phyloP scores from a whole-genome alignment of 1,284 basidiomycete species.

The Cystobasidium sp. region DNA sequence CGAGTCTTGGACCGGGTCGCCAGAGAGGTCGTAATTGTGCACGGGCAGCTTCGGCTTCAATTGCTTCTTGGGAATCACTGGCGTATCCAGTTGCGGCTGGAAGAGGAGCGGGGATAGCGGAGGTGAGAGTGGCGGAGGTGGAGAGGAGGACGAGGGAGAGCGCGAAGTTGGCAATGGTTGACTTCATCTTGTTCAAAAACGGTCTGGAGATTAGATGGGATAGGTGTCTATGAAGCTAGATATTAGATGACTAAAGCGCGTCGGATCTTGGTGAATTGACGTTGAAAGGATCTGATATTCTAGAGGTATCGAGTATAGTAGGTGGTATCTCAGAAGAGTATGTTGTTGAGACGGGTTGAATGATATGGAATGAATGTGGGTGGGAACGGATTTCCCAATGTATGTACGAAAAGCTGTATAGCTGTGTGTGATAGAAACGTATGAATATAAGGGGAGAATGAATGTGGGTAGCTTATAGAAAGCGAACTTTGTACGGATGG shows the following conservation, averaged over 20 bases:
- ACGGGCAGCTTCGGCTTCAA: conserved; percentile 14
- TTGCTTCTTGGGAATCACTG: conserved; percentile 4
- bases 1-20: conserved; percentile 13
- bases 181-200: conserved; percentile 12
- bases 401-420: conserved; percentile 7
- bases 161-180: conserved; percentile 21
- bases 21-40: conserved; percentile 31
- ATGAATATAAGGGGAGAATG: conserved; percentile 14
- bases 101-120: conserved; percentile 18
- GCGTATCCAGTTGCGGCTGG: conserved; percentile 11
- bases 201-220: neutral
- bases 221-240: neutral
- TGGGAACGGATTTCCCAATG: conserved; percentile 4
- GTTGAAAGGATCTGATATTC: neutral
- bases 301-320: neutral
- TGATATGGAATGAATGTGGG: conserved; percentile 19
- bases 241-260: neutral
- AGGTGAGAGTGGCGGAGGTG: conserved; percentile 1
- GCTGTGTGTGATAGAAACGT: neutral
- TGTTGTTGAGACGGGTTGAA: conserved; percentile 14
- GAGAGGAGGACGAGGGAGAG: conserved; percentile 24
- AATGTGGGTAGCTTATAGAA: neutral
- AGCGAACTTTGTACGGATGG: neutral
- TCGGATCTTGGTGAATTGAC: neutral
- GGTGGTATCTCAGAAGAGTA: neutral